A percentile compares a stretch with the other conserved stretches of the same genome.
phyloP scores from a whole-genome alignment of 106 monocot genomes.

The Posidonia australis region DNA sequence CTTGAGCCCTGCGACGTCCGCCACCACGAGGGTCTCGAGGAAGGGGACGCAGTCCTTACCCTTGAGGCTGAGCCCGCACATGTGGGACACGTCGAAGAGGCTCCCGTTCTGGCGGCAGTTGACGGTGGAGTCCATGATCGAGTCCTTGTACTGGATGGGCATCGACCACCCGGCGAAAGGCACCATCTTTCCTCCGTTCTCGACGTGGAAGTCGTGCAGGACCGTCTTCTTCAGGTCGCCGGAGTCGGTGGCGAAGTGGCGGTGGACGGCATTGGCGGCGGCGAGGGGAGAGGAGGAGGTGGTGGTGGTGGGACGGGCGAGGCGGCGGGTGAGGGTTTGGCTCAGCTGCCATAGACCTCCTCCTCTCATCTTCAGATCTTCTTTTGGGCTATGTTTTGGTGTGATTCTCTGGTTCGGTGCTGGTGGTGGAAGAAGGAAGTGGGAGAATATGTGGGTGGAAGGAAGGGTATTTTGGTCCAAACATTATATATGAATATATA shows the following conservation, averaged over 20 bases:
- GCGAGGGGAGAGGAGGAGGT: slow-evolving; percentile 5
- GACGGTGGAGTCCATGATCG: slow-evolving; percentile 92
- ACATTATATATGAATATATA: neutral
- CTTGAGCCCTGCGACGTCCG: slow-evolving; percentile 60
- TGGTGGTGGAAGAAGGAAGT: neutral
- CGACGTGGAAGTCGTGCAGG: slow-evolving; percentile 85
- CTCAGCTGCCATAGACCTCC: slow-evolving; percentile 23
- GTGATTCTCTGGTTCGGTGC: neutral
- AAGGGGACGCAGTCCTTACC: slow-evolving; percentile 53
- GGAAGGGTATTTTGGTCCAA: neutral
- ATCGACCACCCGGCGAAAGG: slow-evolving; percentile 98
- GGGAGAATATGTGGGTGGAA: neutral
- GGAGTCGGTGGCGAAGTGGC: slow-evolving; percentile 17
- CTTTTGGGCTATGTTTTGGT: neutral
- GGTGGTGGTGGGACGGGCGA: slow-evolving; percentile 8
- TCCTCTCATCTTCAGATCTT: slow-evolving; percentile 9
- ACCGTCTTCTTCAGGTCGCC: slow-evolving; percentile 67
- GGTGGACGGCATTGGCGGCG: slow-evolving; percentile 6
- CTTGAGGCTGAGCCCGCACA: slow-evolving; percentile 93
- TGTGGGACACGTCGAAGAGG: slow-evolving; percentile 97
- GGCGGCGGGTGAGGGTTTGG: slow-evolving; percentile 41
- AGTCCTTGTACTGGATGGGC: slow-evolving; percentile 96
- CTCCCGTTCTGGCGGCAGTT: slow-evolving; percentile 70
- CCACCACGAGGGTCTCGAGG: slow-evolving; percentile 74
- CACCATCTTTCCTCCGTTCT: slow-evolving; percentile 87